Conservation (phyloP, 1,284 basidiomycete species). For the Ganoderma meredithae region DNA sequence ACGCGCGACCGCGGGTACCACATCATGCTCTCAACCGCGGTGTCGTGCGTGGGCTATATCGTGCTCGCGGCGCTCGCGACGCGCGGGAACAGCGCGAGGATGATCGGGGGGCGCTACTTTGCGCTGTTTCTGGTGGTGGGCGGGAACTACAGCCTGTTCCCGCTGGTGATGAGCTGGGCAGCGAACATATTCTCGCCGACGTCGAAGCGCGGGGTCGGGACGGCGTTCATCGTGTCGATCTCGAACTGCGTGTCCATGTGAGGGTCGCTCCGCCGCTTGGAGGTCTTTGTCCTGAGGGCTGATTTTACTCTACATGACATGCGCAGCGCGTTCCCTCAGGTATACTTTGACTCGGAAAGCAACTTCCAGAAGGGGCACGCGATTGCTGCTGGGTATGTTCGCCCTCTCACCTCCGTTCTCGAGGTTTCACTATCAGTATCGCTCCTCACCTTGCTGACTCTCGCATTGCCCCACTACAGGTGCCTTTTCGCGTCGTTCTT, state of each 20-base stretch:
- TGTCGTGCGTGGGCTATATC: conserved; percentile 57
- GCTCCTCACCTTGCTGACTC: not conserved
- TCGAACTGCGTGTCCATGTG: conserved; percentile 64
- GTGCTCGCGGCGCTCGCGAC: conserved; percentile 58
- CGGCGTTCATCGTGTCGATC: conserved; percentile 64
- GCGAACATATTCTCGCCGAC: conserved; percentile 63
- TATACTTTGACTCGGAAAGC: conserved; percentile 61
- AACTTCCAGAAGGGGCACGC: conserved; percentile 59
- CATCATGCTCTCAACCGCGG: conserved; percentile 54
- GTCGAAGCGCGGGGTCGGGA: conserved; percentile 63
- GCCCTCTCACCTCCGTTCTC: not conserved
- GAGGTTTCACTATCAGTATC: not conserved
- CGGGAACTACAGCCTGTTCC: conserved; percentile 61
- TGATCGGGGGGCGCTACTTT: conserved; percentile 59
- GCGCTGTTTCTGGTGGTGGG: conserved; percentile 62
- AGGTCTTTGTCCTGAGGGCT: not conserved
- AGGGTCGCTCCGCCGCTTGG: conserved; percentile 26
- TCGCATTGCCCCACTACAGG: conserved; percentile 35
- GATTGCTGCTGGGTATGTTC: conserved; percentile 54
- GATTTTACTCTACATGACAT: not conserved
- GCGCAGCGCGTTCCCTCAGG: conserved; percentile 60
- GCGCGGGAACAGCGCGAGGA: conserved; percentile 42
- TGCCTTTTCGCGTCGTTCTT: conserved; percentile 51
- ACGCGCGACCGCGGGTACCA: conserved; percentile 62
- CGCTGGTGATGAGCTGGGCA: conserved; percentile 65